phyloP scores from a whole-genome alignment of 2,329 filamentous ascomycete species.

The Ceratocystis albifundus region DNA sequence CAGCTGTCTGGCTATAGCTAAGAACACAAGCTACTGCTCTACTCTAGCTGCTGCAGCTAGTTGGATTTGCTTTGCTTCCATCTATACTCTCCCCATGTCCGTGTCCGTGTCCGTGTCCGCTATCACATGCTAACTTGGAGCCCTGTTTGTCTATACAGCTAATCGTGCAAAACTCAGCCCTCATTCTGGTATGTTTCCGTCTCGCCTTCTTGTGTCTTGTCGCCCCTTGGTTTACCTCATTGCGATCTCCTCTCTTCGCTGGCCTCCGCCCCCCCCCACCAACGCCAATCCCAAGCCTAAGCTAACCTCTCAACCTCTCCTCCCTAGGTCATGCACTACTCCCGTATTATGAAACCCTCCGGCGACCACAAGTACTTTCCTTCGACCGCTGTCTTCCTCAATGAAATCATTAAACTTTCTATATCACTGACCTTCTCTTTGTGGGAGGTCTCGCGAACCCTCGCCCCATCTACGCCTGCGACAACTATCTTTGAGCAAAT shows the following conservation, averaged over 20 bases:
- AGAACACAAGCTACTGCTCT: too few relatives aligned
- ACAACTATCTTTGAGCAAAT: slow-evolving; percentile 72
- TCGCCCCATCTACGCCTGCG: slow-evolving; percentile 67
- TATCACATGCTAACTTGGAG: slow-evolving; percentile 13
- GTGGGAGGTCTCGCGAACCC: slow-evolving; percentile 69
- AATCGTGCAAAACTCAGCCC: slow-evolving; percentile 62
- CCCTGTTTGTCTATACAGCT: slow-evolving; percentile 38
- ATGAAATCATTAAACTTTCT: slow-evolving; percentile 80
- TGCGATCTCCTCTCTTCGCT: neutral
- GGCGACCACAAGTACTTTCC: slow-evolving; percentile 82
- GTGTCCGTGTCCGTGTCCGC: neutral
- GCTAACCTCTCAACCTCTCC: slow-evolving; percentile 21
- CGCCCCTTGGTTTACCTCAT: neutral
- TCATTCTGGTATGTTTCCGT: slow-evolving; percentile 49
- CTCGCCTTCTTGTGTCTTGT: neutral
- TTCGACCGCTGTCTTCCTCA: slow-evolving; percentile 86
- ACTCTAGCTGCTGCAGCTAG: neutral
- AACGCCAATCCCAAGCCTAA: neutral
- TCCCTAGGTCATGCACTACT: slow-evolving; percentile 78
- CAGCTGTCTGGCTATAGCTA: too few relatives aligned
- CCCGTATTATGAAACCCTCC: slow-evolving; percentile 75
- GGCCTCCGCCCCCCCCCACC: neutral
- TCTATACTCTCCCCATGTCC: neutral
- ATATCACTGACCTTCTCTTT: slow-evolving; percentile 78
- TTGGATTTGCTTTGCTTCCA: neutral